Evolutionary conservation across 305 asterid species (phyloP).

Genomic region (Rubia occidens): DNA sequence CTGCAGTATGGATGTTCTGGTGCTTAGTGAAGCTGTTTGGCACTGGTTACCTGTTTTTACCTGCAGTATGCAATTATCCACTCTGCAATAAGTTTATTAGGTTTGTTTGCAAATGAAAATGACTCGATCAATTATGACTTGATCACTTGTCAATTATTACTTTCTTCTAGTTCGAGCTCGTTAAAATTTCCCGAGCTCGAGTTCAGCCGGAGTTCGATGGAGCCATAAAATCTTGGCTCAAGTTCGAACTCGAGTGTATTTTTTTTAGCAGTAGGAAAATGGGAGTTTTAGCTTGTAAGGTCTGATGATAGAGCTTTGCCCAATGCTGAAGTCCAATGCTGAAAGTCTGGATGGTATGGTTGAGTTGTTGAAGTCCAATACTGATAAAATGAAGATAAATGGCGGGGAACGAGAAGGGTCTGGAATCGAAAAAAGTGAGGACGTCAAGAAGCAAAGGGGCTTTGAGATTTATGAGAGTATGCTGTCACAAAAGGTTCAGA

Average conservation of each 20-base stretch:
- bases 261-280: conserved; percentile 23
- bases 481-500: conserved; percentile 42
- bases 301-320: background rate
- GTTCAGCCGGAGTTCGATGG: no score
- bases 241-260: no score
- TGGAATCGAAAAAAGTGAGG: conserved; percentile 49
- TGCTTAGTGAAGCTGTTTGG: conserved; percentile 49
- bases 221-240: no score
- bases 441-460: conserved; percentile 47
- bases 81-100: no score
- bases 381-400: conserved; percentile 14
- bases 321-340: conserved; percentile 16
- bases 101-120: no score
- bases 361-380: conserved; percentile 32
- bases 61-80: no score
- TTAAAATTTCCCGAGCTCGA: no score
- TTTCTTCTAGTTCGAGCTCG: no score
- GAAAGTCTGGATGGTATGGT: conserved; percentile 43
- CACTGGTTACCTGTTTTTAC: conserved; percentile 33
- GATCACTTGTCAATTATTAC: no score
- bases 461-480: conserved; percentile 51
- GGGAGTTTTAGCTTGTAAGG: conserved; percentile 10
- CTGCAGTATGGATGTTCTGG: conserved; percentile 71
- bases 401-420: conserved; percentile 15
- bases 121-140: no score